Evolutionary conservation across 1,284 basidiomycete genomes (phyloP), one percentile per base, ranked within the genome.

Genomic region (Cryptococcus sp.): DNA sequence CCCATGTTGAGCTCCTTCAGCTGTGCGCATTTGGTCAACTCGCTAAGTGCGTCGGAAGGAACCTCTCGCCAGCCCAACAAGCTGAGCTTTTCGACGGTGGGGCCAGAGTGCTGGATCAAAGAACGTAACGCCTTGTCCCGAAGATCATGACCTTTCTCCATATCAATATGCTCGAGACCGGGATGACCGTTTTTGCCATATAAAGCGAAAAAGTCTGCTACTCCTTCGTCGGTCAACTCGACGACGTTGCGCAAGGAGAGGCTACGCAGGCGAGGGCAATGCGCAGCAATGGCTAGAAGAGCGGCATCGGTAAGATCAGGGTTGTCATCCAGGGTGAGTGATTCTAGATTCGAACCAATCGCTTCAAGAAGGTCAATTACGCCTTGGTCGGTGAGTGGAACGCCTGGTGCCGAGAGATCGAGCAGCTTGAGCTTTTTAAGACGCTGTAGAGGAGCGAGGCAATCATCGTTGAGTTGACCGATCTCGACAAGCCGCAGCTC

Each of bases 401-500:
- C 44, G 4, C 66, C 65, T 3, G 73, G 75, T 13, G 75, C 68
- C 44, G 62, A 77, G 59, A 70, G 62, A 62, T 68, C 78, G 63
- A 79, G 67, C 23, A 50, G 52, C 20, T 57, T 59, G 29, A 79
- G 67, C 13, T 72, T 63, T 38, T 63, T 66, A 20, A 78, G 65
- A 23, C 76, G 73, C 37, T 81, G 79, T 43, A 93, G 73, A 23
- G 81, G 74, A 3, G 76, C 76, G 5, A 91, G 77, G 67, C 89
- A 89, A 0, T 79, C 80, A 64, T 89, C 87, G 54, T 82, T 74
- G 56, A 96, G 77, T 64, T 85, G 80, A 7, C 89, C 92, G 38
- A 97, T 80, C 70, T 96, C 90, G 53, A 86, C 85, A 38, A 99
- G 80, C 2, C 89, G 83, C 1, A 99, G 83, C 56, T 87, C 85